A percentile compares a stretch with the other conserved stretches of the same genome.
These are phyloP conservation scores for Chrysoporthe austroafricana DNA, from an alignment of 2,329 filamentous ascomycete genomes.

Conservation along the genomic window DNA sequence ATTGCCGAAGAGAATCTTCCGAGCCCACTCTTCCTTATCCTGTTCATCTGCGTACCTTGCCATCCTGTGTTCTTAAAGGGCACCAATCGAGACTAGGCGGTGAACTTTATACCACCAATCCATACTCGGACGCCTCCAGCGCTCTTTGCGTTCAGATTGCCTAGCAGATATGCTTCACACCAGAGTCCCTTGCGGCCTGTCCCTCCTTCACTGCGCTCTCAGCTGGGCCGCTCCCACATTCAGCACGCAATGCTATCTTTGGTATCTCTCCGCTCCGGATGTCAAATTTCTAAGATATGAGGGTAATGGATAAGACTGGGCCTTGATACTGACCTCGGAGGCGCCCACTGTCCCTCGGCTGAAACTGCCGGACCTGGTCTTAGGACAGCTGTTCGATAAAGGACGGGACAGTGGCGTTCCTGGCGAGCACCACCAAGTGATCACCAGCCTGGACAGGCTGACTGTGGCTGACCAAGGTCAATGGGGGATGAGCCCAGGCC, in stretches of 20 bases:
- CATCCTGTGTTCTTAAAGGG: no score
- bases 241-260: neutral
- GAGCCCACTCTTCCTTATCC: no score
- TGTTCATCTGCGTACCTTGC: no score
- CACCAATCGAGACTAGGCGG: no score
- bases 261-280: neutral
- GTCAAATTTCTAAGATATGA: neutral
- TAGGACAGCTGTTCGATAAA: slow-evolving; percentile 3
- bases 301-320: slow-evolving; percentile 1
- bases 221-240: neutral
- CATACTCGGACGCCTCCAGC: no score
- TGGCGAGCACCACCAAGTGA: neutral
- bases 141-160: no score
- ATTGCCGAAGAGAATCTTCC: no score
- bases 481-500: neutral
- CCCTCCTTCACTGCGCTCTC: no score
- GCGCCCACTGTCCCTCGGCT: slow-evolving; percentile 1
- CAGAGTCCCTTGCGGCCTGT: no score
- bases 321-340: neutral
- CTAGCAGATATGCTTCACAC: no score
- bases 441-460: neutral
- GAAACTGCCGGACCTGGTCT: neutral
- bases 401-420: neutral
- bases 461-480: neutral
- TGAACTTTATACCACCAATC: no score